Conservation (phyloP, 2,329 filamentous ascomycete species). For the Teratosphaeria pseudoeucalypti region DNA sequence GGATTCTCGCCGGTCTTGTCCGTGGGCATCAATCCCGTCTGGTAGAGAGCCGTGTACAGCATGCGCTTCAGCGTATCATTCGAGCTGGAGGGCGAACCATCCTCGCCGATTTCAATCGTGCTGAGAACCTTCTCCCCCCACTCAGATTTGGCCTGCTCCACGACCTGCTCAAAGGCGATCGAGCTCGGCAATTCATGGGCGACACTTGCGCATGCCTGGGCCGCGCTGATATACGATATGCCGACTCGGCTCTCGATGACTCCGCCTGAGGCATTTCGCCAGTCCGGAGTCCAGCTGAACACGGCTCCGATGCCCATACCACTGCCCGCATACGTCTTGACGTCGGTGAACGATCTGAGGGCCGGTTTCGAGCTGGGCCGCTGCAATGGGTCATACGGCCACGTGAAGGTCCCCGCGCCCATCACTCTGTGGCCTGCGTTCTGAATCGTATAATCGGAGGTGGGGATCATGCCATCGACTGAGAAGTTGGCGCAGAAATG, state of each 20-base stretch:
- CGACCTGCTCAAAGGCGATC: neutral
- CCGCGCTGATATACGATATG: constrained; percentile 53
- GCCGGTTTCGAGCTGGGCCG: neutral
- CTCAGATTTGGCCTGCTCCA: neutral
- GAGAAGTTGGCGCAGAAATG: neutral
- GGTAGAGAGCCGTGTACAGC: constrained; percentile 44
- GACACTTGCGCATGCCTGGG: constrained; percentile 14
- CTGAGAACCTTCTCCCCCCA: neutral
- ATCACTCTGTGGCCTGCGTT: neutral
- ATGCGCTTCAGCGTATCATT: constrained; percentile 22
- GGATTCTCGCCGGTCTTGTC: constrained; percentile 34
- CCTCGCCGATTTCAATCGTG: constrained; percentile 32
- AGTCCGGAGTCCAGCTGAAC: constrained; percentile 32
- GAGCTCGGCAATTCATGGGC: neutral
- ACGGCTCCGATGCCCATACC: constrained; percentile 14
- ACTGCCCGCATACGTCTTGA: constrained; percentile 22
- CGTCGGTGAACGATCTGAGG: constrained; percentile 4
- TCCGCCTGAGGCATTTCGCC: constrained; percentile 2
- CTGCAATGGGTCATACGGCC: neutral
- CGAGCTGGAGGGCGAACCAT: neutral
- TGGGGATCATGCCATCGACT: neutral
- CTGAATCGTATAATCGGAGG: neutral
- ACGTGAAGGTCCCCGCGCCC: neutral
- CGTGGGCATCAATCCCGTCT: constrained; percentile 57
- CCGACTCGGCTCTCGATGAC: constrained; percentile 46